phyloP scores from a whole-genome alignment of 2,329 filamentous ascomycete genomes.

The Alternaria brassicae region DNA sequence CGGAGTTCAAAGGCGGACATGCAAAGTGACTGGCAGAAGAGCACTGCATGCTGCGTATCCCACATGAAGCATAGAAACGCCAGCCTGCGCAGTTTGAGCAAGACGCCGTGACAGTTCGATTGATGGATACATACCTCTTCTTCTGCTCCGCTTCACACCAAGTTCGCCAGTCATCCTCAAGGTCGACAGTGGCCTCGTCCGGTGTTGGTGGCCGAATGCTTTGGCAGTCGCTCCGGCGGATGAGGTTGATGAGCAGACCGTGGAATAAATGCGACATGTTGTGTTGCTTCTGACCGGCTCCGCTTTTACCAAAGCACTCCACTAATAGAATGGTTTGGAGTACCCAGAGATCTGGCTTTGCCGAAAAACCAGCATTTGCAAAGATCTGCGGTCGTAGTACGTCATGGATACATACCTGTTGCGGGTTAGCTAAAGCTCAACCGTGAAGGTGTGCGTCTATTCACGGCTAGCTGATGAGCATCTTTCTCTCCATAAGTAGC shows the following conservation, averaged over 20 bases:
- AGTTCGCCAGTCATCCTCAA: slow-evolving; percentile 59
- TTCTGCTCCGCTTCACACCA: slow-evolving; percentile 65
- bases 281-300: slow-evolving; percentile 68
- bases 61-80: slow-evolving; percentile 70
- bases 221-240: slow-evolving; percentile 61
- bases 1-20: slow-evolving; percentile 71
- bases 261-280: slow-evolving; percentile 69
- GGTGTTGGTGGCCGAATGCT: slow-evolving; percentile 51
- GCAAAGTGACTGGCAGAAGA: slow-evolving; percentile 71
- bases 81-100: slow-evolving; percentile 44
- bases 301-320: slow-evolving; percentile 69
- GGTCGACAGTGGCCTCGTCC: slow-evolving; percentile 47
- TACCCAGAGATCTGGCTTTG: slow-evolving; percentile 67
- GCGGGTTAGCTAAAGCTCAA: slow-evolving; percentile 3
- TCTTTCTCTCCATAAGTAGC: slow-evolving; percentile 67
- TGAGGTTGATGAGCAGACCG: slow-evolving; percentile 62
- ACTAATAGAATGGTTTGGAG: slow-evolving; percentile 68
- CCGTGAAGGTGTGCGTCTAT: slow-evolving; percentile 20
- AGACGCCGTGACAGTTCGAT: background rate
- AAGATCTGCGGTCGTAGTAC: slow-evolving; percentile 67
- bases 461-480: slow-evolving; percentile 64
- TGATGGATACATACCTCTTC: slow-evolving; percentile 55
- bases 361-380: slow-evolving; percentile 63
- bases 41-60: slow-evolving; percentile 69
- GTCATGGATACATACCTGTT: slow-evolving; percentile 65